Conservation (phyloP, 2,329 filamentous ascomycete species). For the Incumbomyces lentus region DNA sequence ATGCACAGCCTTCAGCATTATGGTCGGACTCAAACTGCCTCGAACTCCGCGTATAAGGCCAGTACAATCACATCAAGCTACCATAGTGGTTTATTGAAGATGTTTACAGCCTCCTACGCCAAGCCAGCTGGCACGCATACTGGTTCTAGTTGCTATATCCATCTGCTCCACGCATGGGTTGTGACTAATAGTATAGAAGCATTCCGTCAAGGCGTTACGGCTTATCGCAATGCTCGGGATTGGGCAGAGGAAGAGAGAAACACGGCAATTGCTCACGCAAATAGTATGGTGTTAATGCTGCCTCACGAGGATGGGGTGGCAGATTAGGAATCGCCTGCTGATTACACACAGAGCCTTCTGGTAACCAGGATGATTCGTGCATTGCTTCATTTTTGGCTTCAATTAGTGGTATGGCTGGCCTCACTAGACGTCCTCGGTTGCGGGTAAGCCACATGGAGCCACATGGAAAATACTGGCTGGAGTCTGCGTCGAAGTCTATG, state of each 20-base stretch:
- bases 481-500: too few species aligned
- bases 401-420: neutral
- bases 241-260: conserved; percentile 30
- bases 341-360: neutral
- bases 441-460: neutral
- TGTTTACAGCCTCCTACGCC: conserved; percentile 32
- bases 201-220: conserved; percentile 29
- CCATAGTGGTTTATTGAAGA: conserved; percentile 26
- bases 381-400: neutral
- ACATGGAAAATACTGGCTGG: too few species aligned
- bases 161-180: conserved; percentile 22
- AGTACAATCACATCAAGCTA: conserved; percentile 33
- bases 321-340: too few species aligned
- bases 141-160: conserved; percentile 34
- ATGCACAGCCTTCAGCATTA: conserved; percentile 26
- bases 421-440: neutral
- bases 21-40: conserved; percentile 22
- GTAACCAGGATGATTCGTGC: neutral
- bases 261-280: conserved; percentile 24
- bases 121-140: conserved; percentile 23
- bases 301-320: too few species aligned
- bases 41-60: conserved; percentile 28
- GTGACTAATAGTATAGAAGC: conserved; percentile 24
- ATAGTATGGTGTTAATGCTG: conserved; percentile 17
- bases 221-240: conserved; percentile 33